Percentiles rank a stretch among this genome's conserved stretches.
Conservation (phyloP, 345 rosid genomes). For the Salix dunnii region DNA sequence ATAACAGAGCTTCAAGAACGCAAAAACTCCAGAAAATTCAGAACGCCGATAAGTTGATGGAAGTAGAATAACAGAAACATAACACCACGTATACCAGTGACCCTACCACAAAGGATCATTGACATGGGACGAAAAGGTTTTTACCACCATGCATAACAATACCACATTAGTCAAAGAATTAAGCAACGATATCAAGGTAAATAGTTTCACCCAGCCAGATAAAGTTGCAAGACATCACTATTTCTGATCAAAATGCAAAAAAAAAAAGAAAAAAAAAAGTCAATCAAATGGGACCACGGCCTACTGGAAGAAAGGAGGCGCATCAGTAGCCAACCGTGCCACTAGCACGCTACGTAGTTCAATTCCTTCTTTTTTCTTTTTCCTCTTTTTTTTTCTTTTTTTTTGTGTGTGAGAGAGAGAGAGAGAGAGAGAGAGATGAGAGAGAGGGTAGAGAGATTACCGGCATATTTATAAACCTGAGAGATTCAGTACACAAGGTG, state of each 20-base stretch:
- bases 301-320: neutral
- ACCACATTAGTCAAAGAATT: neutral
- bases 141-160: neutral
- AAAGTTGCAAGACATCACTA: neutral
- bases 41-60: neutral
- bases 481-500: constrained; percentile 55
- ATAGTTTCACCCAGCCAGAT: neutral
- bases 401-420: neutral
- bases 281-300: neutral
- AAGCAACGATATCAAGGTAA: neutral
- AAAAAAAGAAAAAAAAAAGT: neutral
- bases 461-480: constrained; percentile 22
- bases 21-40: neutral
- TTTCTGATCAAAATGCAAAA: neutral
- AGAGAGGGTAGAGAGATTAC: constrained; percentile 18
- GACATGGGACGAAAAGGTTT: neutral
- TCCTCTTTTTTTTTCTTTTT: too few species aligned
- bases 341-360: neutral
- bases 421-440: constrained; percentile 2
- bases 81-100: neutral
- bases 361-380: neutral
- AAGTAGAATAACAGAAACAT: neutral
- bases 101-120: neutral
- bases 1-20: neutral
- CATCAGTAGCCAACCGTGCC: neutral